These are phyloP conservation scores for Tylopilus sp. DNA, from an alignment of 768 basidiomycete species.

Conservation along the genomic window DNA sequence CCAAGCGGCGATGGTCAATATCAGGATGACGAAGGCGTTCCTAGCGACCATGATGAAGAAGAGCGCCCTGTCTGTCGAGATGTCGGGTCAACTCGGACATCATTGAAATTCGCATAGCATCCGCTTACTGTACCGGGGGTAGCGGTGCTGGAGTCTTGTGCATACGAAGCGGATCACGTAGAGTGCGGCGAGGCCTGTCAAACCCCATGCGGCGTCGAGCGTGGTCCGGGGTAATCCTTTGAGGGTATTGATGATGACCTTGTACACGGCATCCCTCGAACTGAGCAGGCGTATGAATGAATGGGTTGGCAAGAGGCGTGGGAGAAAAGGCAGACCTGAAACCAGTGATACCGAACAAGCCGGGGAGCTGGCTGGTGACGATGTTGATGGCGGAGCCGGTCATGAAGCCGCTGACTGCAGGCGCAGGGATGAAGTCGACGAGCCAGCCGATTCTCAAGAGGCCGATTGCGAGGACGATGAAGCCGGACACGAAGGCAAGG, in stretches of 20 bases:
- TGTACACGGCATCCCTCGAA: conserved; percentile 80
- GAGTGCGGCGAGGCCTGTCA: conserved; percentile 66
- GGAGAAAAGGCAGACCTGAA: conserved; percentile 62
- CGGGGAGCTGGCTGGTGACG: conserved; percentile 82
- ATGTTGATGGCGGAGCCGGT: conserved; percentile 97
- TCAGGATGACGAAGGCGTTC: conserved; percentile 84
- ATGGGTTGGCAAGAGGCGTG: not conserved
- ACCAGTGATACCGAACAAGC: conserved; percentile 80
- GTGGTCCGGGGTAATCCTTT: conserved; percentile 70
- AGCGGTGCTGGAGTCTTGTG: conserved; percentile 48
- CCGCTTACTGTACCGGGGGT: conserved; percentile 56
- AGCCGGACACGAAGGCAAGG: conserved; percentile 83
- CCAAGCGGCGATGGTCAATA: conserved; percentile 87
- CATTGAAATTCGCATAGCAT: not conserved
- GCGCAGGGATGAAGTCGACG: conserved; percentile 89
- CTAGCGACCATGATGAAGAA: conserved; percentile 79
- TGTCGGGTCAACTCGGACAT: not conserved
- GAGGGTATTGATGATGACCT: conserved; percentile 90
- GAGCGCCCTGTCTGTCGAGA: conserved; percentile 52
- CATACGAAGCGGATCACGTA: conserved; percentile 66
- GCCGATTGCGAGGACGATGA: conserved; percentile 88
- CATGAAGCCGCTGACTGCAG: conserved; percentile 90
- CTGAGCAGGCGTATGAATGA: conserved; percentile 35
- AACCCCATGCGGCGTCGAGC: conserved; percentile 88
- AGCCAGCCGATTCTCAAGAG: conserved; percentile 89